Percentiles rank a stretch among this genome's conserved stretches.
Evolutionary conservation across 768 basidiomycete genomes (phyloP).

Genomic region (Suillus americanus): DNA sequence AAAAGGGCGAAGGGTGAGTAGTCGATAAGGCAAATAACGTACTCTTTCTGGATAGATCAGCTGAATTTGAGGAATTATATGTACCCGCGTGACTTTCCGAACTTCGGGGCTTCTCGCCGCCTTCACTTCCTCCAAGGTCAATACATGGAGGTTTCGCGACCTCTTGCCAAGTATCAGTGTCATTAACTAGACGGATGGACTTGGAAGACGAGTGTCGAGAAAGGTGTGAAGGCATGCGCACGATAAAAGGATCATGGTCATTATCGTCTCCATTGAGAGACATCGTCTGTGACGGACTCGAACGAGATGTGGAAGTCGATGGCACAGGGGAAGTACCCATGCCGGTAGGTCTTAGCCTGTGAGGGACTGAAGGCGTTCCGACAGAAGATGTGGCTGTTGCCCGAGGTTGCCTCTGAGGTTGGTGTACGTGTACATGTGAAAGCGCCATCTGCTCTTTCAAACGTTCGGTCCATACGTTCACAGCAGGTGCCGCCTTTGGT

Average conservation of each 20-base stretch:
- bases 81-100: slow-evolving; percentile 4
- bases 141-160: slow-evolving; percentile 33
- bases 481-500: slow-evolving; percentile 19
- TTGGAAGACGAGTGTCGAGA: slow-evolving; percentile 29
- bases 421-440: slow-evolving; percentile 12
- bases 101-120: background rate
- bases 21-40: slow-evolving; percentile 27
- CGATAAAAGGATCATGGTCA: slow-evolving; percentile 45
- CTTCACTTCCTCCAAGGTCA: background rate
- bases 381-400: slow-evolving; percentile 13
- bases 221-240: slow-evolving; percentile 37
- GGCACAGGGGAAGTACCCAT: slow-evolving; percentile 6
- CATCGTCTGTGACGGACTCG: background rate
- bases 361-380: slow-evolving; percentile 12
- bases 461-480: slow-evolving; percentile 45
- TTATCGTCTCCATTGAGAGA: slow-evolving; percentile 19
- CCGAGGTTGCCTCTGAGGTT: slow-evolving; percentile 20
- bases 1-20: background rate
- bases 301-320: slow-evolving; percentile 10
- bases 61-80: slow-evolving; percentile 24
- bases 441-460: slow-evolving; percentile 40
- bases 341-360: slow-evolving; percentile 17
- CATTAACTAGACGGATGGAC: slow-evolving; percentile 20
- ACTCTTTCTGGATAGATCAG: slow-evolving; percentile 37
- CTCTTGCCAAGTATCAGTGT: slow-evolving; percentile 46